Base-by-base conservation (phyloP, 129 eudicot genomes). In the Flaveria linearis region DNA sequence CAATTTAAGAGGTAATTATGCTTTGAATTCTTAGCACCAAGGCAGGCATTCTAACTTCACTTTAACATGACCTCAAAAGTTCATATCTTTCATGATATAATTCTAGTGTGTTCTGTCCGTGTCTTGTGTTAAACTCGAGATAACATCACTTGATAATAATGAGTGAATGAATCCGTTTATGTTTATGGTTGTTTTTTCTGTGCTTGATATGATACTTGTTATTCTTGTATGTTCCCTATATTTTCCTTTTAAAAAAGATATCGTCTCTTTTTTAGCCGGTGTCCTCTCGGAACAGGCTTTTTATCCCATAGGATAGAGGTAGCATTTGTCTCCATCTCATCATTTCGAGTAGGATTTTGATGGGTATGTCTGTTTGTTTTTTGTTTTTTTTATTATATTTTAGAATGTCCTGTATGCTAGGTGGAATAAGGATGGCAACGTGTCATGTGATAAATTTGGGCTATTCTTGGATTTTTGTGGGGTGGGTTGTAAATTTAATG, bases 381-480 rank as follows among this genome's bases (percentile, higher is more conserved):
- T 36, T 36, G 41, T 36, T 55, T 8, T 55, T 8, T 7, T 45
- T 43, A 25, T 45, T 45, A 0, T 8, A 58, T 16, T 22, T 36
- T 68, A 20, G 18, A 43, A 43, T 36, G 18, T 74, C 28, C 0
- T 23, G 39, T 74, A 14, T 61, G 15, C 1, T 22, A 62, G 30
- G 71, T 61, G 71, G 63, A 61, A 64, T 75, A 65, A 63, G 69
- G 69, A 39, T 74, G 57, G 26, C 9, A 22, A n/a, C 16, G 4
- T 49, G 42, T 47, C 70, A 65, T 65, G 14, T 58, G 78, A 66
- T 8, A 50, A 28, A 50, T 50, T 39, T 46, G 18, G 49, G 36
- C 52, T 50, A 61, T 26, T 64, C 15, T 65, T 64, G 80, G 64
- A 36, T 18, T 30, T 76, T 64, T 49, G 10, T 65, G 80, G 65